phyloP scores from a whole-genome alignment of 257 asterid species.

The Cynanchum wilfordii region DNA sequence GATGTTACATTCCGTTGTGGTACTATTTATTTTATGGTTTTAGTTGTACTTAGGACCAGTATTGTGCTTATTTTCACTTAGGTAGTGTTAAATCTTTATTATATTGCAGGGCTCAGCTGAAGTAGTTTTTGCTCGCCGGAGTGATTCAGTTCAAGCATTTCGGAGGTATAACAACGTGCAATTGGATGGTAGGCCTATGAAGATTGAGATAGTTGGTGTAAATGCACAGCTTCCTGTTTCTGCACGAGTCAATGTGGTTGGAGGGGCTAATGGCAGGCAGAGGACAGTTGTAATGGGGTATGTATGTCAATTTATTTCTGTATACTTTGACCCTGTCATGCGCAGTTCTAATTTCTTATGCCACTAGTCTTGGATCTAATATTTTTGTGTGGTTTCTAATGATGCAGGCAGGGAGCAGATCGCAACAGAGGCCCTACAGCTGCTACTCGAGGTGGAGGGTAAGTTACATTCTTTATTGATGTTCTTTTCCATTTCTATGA shows the following conservation, averaged over 20 bases:
- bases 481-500: not conserved
- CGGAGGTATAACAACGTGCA: slow-evolving; percentile 75
- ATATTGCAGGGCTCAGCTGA: slow-evolving; percentile 75
- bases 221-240: slow-evolving; percentile 49
- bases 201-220: slow-evolving; percentile 63
- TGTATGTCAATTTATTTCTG: not conserved
- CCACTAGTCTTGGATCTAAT: not conserved
- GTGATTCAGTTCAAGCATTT: slow-evolving; percentile 82
- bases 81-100: not conserved
- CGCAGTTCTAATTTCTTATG: not conserved
- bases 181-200: slow-evolving; percentile 87
- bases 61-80: not conserved
- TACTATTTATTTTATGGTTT: not conserved
- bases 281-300: slow-evolving; percentile 69
- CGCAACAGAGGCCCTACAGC: slow-evolving; percentile 40
- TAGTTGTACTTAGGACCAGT: not conserved
- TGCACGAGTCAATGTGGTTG: slow-evolving; percentile 66
- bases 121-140: slow-evolving; percentile 65
- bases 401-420: slow-evolving; percentile 49
- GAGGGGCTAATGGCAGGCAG: slow-evolving; percentile 59
- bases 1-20: not conserved
- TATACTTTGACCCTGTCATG: not conserved
- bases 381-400: not conserved
- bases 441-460: slow-evolving; percentile 46
- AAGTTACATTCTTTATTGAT: slow-evolving; percentile 11